phyloP scores from a whole-genome alignment of 139 green algal genomes.

The Volvox africanus region DNA sequence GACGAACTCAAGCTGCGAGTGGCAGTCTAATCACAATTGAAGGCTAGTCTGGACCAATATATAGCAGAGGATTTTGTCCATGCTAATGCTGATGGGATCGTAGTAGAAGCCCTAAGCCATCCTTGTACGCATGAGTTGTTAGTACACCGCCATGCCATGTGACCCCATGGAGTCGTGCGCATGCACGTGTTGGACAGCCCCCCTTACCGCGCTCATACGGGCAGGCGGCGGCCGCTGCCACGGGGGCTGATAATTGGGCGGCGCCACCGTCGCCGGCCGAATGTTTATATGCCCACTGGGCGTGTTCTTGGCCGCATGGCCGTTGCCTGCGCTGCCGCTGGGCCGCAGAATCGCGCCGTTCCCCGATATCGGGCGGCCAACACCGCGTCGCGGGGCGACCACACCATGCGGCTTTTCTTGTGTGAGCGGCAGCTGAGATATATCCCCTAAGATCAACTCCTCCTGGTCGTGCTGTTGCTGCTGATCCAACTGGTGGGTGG shows the following conservation, averaged over 20 bases:
- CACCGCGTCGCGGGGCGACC: not conserved
- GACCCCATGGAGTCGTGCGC: no score
- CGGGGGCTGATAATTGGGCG: not conserved
- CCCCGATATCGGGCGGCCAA: not conserved
- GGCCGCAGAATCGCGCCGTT: not conserved
- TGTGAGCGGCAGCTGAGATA: not conserved
- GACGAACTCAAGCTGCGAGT: no score
- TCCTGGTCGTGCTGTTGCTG: conserved; percentile 11
- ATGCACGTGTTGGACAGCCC: no score
- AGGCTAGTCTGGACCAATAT: no score
- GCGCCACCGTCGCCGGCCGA: not conserved
- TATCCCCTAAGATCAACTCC: not conserved
- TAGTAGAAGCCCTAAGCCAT: no score
- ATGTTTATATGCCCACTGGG: not conserved
- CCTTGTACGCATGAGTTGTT: no score
- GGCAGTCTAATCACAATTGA: no score
- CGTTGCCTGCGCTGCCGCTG: not conserved
- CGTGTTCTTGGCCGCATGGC: not conserved
- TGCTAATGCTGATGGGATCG: no score
- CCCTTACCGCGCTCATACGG: not conserved
- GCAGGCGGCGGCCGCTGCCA: conserved; percentile 8
- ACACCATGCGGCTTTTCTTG: not conserved
- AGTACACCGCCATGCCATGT: no score
- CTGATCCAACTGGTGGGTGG: not conserved
- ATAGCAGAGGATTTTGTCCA: no score